Percentiles rank a stretch among this genome's conserved stretches.
Conservation (phyloP, 169 alveolate genomes). For the Plasmodium adleri region DNA sequence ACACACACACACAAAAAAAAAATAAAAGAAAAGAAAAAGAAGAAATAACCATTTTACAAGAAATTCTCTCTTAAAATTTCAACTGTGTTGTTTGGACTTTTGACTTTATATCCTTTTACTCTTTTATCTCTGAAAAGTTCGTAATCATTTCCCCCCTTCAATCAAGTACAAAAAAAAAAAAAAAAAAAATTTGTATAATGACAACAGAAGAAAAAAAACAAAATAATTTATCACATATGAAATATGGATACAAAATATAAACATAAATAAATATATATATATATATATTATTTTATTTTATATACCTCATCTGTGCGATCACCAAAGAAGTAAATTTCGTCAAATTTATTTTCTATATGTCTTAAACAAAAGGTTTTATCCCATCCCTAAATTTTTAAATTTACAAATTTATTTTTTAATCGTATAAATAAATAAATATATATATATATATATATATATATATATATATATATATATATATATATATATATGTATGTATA, state of each 20-base stretch:
- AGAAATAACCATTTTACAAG: neutral
- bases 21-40: too few relatives aligned
- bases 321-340: conserved; percentile 94
- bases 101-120: conserved; percentile 94
- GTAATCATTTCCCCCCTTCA: conserved; percentile 97
- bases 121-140: conserved; percentile 92
- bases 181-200: neutral
- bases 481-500: conserved; percentile 18
- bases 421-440: too few relatives aligned
- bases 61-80: conserved; percentile 55
- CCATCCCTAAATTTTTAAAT: conserved; percentile 88
- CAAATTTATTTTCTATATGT: conserved; percentile 88
- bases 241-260: neutral
- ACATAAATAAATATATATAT: neutral
- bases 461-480: neutral
- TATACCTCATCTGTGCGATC: conserved; percentile 89
- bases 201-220: neutral
- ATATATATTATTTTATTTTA: neutral
- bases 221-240: conserved; percentile 1
- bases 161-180: too few relatives aligned
- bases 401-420: neutral
- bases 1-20: too few relatives aligned
- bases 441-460: neutral
- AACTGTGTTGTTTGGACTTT: conserved; percentile 91
- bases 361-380: conserved; percentile 93